A percentile compares a stretch with the other conserved stretches of the same genome.
Evolutionary conservation across 164 flowering plant genomes (phyloP).

Genomic region (Aristolochia contorta): DNA sequence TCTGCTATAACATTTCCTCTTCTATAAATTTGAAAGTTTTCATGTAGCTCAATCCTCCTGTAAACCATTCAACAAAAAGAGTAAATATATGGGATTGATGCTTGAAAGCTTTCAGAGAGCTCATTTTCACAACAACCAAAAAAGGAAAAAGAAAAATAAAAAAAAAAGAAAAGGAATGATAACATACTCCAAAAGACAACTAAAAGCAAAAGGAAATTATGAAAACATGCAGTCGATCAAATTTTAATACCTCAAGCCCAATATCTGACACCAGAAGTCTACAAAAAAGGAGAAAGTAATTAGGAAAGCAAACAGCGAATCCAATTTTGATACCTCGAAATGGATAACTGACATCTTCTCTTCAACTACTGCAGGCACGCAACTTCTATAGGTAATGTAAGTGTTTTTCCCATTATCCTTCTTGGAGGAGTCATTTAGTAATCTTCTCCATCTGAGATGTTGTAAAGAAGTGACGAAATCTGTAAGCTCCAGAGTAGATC

Average conservation of each 20-base stretch:
- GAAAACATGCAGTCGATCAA: too few relatives aligned
- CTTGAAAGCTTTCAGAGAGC: too few relatives aligned
- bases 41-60: too few relatives aligned
- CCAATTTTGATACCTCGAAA: slow-evolving; percentile 59
- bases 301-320: neutral
- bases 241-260: too few relatives aligned
- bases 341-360: slow-evolving; percentile 74
- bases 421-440: slow-evolving; percentile 31
- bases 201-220: too few relatives aligned
- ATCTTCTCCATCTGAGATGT: slow-evolving; percentile 23
- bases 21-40: too few relatives aligned
- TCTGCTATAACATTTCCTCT: too few relatives aligned
- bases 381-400: slow-evolving; percentile 80
- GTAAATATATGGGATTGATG: too few relatives aligned
- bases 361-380: slow-evolving; percentile 58
- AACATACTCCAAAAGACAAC: too few relatives aligned
- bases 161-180: too few relatives aligned
- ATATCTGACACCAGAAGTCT: neutral
- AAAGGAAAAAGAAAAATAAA: too few relatives aligned
- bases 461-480: slow-evolving; percentile 9
- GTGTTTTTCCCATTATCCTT: slow-evolving; percentile 21
- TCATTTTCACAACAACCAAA: neutral
- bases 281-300: neutral
- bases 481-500: slow-evolving; percentile 35
- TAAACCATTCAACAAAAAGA: too few relatives aligned